phyloP scores from a whole-genome alignment of 352 stramenopile genomes.

The Globisporangium iwayamae region DNA sequence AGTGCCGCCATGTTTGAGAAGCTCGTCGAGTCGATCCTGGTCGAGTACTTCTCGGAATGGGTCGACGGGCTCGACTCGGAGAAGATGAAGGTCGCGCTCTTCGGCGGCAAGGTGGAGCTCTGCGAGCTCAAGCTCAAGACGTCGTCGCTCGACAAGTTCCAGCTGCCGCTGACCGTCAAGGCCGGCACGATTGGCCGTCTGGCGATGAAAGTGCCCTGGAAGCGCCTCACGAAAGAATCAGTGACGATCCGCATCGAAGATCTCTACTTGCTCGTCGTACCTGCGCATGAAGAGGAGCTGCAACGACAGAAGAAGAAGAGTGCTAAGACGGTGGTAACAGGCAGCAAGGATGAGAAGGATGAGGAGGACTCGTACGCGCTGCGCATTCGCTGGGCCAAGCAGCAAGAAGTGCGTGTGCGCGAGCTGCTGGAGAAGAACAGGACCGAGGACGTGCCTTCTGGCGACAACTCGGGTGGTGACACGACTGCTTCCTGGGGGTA shows the following conservation, averaged over 20 bases:
- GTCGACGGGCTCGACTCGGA: conserved; percentile 80
- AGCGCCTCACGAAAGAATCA: conserved; percentile 70
- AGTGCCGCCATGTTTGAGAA: conserved; percentile 73
- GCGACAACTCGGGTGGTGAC: conserved; percentile 23
- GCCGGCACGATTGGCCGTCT: conserved; percentile 59
- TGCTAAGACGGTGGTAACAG: neutral
- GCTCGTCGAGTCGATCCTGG: conserved; percentile 77
- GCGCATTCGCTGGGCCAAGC: conserved; percentile 69
- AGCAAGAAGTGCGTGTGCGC: conserved; percentile 76
- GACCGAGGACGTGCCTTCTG: conserved; percentile 32
- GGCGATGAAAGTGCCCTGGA: conserved; percentile 83
- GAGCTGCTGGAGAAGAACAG: conserved; percentile 75
- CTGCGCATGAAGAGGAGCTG: conserved; percentile 55
- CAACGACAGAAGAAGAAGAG: conserved; percentile 23
- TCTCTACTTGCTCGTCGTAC: conserved; percentile 69
- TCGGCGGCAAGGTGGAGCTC: conserved; percentile 82
- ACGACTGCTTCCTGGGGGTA: conserved; percentile 66
- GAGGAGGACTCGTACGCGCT: conserved; percentile 56
- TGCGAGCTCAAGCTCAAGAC: conserved; percentile 70
- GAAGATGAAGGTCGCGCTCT: conserved; percentile 86
- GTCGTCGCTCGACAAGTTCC: conserved; percentile 69
- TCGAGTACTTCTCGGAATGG: conserved; percentile 86
- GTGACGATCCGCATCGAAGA: conserved; percentile 79
- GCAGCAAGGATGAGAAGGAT: conserved; percentile 19
- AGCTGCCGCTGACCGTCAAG: conserved; percentile 76